These are phyloP conservation scores for Gynochthodes officinalis DNA, from an alignment of 257 asterid species.

Conservation along the genomic window DNA sequence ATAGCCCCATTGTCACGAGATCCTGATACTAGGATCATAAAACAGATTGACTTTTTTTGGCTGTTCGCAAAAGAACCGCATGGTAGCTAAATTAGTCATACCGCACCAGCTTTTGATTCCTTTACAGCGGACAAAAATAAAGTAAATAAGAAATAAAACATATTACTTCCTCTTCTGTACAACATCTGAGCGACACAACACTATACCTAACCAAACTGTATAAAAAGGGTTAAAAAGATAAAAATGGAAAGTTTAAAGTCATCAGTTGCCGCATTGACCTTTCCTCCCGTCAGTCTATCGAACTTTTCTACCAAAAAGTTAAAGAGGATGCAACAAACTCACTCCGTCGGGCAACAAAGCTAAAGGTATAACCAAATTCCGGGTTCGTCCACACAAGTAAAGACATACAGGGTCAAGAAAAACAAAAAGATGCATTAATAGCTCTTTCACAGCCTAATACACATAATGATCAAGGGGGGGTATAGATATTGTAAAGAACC, in stretches of 20 bases:
- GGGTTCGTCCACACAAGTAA: conserved; percentile 12
- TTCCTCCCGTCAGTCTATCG: neutral
- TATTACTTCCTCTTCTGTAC: neutral
- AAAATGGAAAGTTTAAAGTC: neutral
- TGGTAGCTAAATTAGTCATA: too few species aligned
- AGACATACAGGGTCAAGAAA: conserved; percentile 23
- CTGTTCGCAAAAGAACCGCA: too few species aligned
- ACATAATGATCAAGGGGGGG: conserved; percentile 18
- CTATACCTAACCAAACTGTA: neutral
- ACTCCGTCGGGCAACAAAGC: neutral
- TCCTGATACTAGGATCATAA: too few species aligned
- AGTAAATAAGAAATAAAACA: neutral
- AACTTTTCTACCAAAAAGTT: neutral
- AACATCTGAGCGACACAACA: neutral
- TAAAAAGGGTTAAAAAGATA: neutral
- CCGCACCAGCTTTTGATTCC: neutral
- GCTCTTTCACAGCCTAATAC: conserved; percentile 23
- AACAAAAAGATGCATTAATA: conserved; percentile 19
- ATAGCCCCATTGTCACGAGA: too few species aligned
- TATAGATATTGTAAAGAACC: conserved; percentile 11
- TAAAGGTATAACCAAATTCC: neutral
- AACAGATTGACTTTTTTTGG: too few species aligned
- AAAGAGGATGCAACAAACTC: neutral
- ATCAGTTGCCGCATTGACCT: neutral
- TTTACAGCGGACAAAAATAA: neutral